These are phyloP conservation scores for Lanzia echinophila DNA, from an alignment of 2,329 filamentous ascomycete genomes.

Conservation along the genomic window DNA sequence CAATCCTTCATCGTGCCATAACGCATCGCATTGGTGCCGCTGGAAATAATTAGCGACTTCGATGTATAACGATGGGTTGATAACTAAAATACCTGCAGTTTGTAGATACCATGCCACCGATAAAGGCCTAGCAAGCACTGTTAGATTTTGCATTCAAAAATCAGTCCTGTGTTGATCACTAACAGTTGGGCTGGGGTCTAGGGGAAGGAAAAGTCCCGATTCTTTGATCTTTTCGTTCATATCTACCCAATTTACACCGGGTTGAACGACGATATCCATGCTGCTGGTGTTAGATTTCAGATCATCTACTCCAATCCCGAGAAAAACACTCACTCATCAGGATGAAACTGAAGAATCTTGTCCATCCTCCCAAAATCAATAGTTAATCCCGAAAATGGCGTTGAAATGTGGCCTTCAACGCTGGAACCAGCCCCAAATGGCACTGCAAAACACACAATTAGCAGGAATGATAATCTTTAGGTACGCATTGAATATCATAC, in stretches of 20 bases:
- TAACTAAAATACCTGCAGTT: conserved; percentile 42
- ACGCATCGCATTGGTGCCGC: conserved; percentile 70
- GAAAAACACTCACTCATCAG: conserved; percentile 50
- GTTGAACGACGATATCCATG: conserved; percentile 88
- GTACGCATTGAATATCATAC: conserved; percentile 31
- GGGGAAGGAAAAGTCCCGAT: conserved; percentile 78
- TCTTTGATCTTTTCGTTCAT: conserved; percentile 64
- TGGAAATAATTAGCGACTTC: conserved; percentile 24
- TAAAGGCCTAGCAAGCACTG: conserved; percentile 50
- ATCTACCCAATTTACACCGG: conserved; percentile 80
- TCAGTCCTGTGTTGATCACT: not conserved
- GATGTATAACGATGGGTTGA: not conserved
- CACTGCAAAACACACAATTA: not conserved
- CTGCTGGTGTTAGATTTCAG: not conserved
- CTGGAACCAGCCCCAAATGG: conserved; percentile 5
- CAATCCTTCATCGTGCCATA: conserved; percentile 87
- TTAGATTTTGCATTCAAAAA: not conserved
- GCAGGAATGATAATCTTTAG: conserved; percentile 24
- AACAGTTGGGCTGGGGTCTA: conserved; percentile 61
- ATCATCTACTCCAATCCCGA: too few relatives aligned
- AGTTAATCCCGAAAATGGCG: conserved; percentile 76
- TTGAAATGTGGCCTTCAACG: conserved; percentile 76
- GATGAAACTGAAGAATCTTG: conserved; percentile 68
- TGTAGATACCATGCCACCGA: conserved; percentile 77
- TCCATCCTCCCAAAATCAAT: conserved; percentile 88